Conservation (phyloP, 2,329 filamentous ascomycete genomes). For the Mycosphaerella sp. region DNA sequence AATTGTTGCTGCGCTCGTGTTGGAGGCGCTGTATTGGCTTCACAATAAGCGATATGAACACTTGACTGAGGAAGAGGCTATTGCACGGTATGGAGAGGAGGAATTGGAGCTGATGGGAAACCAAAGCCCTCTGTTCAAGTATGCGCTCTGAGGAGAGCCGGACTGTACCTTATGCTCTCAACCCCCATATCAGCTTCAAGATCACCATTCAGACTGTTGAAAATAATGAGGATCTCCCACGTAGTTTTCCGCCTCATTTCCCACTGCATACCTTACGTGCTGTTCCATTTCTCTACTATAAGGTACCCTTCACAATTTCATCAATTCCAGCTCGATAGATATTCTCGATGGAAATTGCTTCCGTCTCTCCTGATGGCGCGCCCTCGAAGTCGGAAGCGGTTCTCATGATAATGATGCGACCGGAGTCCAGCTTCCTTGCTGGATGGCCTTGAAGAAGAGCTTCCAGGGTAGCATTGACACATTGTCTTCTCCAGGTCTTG, state of each 20-base stretch:
- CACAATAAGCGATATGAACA: constrained; percentile 35
- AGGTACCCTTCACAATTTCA: constrained; percentile 60
- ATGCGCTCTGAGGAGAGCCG: constrained; percentile 23
- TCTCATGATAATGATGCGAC: constrained; percentile 34
- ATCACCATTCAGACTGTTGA: constrained; percentile 57
- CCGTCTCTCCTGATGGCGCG: constrained; percentile 52
- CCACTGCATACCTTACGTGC: constrained; percentile 50
- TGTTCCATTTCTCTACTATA: constrained; percentile 54
- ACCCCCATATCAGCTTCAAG: constrained; percentile 58
- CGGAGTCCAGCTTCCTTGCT: constrained; percentile 31
- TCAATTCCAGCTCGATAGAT: constrained; percentile 59
- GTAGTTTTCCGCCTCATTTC: constrained; percentile 57
- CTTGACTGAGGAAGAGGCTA: constrained; percentile 33
- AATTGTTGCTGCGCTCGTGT: constrained; percentile 23
- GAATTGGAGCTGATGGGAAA: constrained; percentile 37
- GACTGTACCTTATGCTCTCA: background rate
- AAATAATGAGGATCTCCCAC: constrained; percentile 65
- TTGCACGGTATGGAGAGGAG: constrained; percentile 33
- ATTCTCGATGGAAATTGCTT: constrained; percentile 57
- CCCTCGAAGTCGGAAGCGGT: constrained; percentile 64
- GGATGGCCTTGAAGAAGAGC: constrained; percentile 30
- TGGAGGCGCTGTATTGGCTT: constrained; percentile 31
- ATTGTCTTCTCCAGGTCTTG: too few species aligned
- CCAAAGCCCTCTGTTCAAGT: constrained; percentile 37
- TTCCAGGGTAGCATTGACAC: constrained; percentile 34